Base-by-base conservation (phyloP, 768 basidiomycete genomes). In the Cyclocybe aegerita region DNA sequence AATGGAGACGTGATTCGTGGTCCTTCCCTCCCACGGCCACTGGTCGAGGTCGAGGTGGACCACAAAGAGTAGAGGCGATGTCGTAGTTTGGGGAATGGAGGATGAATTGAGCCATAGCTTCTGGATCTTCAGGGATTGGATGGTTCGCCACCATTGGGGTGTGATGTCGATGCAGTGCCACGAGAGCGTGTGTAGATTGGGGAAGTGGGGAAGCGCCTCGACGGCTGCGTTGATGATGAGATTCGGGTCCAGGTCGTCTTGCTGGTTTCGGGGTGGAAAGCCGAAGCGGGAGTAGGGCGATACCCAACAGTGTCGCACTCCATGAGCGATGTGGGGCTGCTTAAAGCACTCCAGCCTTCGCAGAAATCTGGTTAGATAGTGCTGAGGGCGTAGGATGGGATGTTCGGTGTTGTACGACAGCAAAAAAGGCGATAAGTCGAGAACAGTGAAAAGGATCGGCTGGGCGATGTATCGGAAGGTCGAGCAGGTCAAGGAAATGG, bases 111-210 rank as follows among this genome's bases (percentile, higher is more conserved):
- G 50, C 66, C 70, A 70, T 16, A 72, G 33, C 14, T 57, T 60
- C 14, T 52, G 61, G 41, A 72, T 53, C 7, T 60, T 60, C 37
- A 70, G 57, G 4, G 53, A 58, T 29, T 62, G 62, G 11, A 72
- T 55, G 29, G 58, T 49, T 23, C 53, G 53, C 65, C 71, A 69
- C 66, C 72, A 67, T 44, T 59, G 50, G 4, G 62, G 58, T 4
- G 58, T 61, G 41, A 71, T 65, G 48, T 72, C 66, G 39, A 68
- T 66, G 48, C 67, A 70, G 51, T 70, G 71, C 68, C 71, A 74
- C 6, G 65, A 58, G 12, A 72, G 56, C 12, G 54, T 57, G 30
- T 50, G 55, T 29, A 74, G 51, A 51, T 70, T 72, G 15, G 66
- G 62, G 35, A 74, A 72, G 9, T 41, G 37, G 4, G 66, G 60